Conservation (phyloP, 2,329 filamentous ascomycete genomes). For the Chaetomium globosum region DNA sequence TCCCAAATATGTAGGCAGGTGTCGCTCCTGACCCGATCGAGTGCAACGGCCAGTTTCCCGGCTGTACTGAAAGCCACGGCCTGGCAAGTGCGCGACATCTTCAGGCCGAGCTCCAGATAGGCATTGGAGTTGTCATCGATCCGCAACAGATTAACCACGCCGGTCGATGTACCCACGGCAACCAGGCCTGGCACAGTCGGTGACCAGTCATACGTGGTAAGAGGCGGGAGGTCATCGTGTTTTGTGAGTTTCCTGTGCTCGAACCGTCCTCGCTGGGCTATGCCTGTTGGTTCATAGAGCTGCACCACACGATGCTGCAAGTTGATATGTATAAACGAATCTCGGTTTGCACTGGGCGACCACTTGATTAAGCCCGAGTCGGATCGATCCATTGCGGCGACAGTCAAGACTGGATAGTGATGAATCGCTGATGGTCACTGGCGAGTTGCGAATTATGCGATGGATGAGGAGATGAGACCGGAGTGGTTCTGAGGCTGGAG, state of each 20-base stretch:
- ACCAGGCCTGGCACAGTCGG: slow-evolving; percentile 65
- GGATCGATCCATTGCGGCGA: slow-evolving; percentile 54
- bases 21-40: slow-evolving; percentile 80
- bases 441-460: neutral
- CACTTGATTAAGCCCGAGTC: slow-evolving; percentile 67
- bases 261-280: slow-evolving; percentile 59
- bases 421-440: neutral
- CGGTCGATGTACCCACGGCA: slow-evolving; percentile 73
- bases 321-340: slow-evolving; percentile 68
- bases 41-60: slow-evolving; percentile 73
- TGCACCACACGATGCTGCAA: slow-evolving; percentile 65
- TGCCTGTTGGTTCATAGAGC: slow-evolving; percentile 63
- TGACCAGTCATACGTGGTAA: slow-evolving; percentile 70
- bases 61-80: slow-evolving; percentile 76
- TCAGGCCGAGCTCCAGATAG: slow-evolving; percentile 68
- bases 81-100: slow-evolving; percentile 76
- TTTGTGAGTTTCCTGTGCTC: slow-evolving; percentile 60
- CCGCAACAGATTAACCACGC: slow-evolving; percentile 73
- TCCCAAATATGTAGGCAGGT: slow-evolving; percentile 84
- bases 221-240: slow-evolving; percentile 64
- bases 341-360: slow-evolving; percentile 61
- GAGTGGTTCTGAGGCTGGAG: slow-evolving; percentile 14
- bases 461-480: neutral
- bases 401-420: neutral
- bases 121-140: slow-evolving; percentile 71